A percentile compares a stretch with the other conserved stretches of the same genome.
phyloP scores from a whole-genome alignment of 495 filamentous ascomycete genomes.

The Xylaria venustula region DNA sequence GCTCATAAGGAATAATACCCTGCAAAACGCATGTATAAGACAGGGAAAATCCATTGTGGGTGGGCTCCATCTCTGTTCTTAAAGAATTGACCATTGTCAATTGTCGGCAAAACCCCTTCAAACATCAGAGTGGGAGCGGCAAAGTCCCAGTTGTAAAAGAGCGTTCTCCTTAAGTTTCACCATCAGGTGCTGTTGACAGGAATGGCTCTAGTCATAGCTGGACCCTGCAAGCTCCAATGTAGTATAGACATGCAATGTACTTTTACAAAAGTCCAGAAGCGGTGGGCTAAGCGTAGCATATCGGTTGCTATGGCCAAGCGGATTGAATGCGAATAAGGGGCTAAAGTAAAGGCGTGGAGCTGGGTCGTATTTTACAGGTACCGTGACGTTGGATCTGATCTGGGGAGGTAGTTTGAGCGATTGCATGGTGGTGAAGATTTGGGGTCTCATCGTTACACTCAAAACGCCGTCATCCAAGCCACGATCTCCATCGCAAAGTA shows the following conservation, averaged over 20 bases:
- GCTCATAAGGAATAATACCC: neutral
- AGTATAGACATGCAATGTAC: slow-evolving; percentile 12
- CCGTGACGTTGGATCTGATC: neutral
- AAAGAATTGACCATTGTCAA: neutral
- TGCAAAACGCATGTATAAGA: neutral
- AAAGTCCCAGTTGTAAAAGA: neutral
- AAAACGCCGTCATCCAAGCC: neutral
- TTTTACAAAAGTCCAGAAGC: slow-evolving; percentile 15
- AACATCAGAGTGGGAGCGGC: neutral
- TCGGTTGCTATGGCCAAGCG: neutral
- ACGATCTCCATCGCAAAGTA: neutral
- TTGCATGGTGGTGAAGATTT: neutral
- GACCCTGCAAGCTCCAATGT: slow-evolving; percentile 8
- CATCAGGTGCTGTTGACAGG: neutral
- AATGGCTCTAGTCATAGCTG: neutral
- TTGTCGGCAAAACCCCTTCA: neutral
- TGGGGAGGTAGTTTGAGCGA: neutral
- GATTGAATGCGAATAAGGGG: neutral
- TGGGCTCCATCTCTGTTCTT: neutral
- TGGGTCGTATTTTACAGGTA: neutral
- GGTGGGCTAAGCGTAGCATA: slow-evolving; percentile 4
- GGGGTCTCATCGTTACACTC: neutral
- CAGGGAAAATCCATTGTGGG: neutral
- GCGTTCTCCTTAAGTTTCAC: neutral
- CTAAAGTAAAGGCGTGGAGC: neutral